A percentile compares a stretch with the other conserved stretches of the same genome.
Conservation (phyloP, 2,329 filamentous ascomycete genomes). For the Colletotrichum sp. region DNA sequence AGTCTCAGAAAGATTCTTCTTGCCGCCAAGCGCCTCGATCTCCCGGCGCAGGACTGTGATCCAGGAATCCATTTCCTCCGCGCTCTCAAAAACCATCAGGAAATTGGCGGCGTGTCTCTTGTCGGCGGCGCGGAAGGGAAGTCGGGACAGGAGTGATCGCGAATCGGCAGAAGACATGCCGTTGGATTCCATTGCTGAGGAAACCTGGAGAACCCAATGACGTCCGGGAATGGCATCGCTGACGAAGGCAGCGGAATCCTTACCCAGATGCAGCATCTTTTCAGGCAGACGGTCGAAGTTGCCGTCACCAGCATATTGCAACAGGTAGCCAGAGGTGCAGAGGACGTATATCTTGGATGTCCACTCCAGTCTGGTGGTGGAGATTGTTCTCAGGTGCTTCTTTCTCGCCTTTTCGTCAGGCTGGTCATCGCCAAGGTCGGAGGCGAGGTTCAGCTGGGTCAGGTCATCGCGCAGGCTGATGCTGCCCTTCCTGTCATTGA, state of each 20-base stretch:
- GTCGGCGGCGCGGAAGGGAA: conserved; percentile 64
- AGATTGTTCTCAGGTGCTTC: conserved; percentile 50
- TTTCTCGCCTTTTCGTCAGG: conserved; percentile 46
- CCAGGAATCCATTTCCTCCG: conserved; percentile 80
- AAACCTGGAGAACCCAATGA: conserved; percentile 81
- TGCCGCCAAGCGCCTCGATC: conserved; percentile 74
- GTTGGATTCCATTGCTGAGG: conserved; percentile 67
- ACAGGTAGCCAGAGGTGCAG: conserved; percentile 71
- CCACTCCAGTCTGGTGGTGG: conserved; percentile 63
- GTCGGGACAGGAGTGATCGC: conserved; percentile 68
- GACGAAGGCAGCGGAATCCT: conserved; percentile 79
- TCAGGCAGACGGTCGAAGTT: conserved; percentile 75
- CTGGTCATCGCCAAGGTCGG: conserved; percentile 31
- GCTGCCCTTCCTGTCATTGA: conserved; percentile 58
- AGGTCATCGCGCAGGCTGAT: conserved; percentile 38
- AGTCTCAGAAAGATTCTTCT: conserved; percentile 65
- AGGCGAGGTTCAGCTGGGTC: conserved; percentile 23
- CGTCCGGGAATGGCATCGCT: conserved; percentile 80
- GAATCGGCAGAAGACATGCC: conserved; percentile 54
- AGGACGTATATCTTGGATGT: conserved; percentile 76
- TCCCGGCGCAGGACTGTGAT: conserved; percentile 70
- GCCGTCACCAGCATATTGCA: conserved; percentile 78
- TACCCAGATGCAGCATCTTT: conserved; percentile 74
- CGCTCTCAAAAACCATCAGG: conserved; percentile 74
- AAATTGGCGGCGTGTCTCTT: conserved; percentile 67